These are phyloP conservation scores for Calonectria ilicicola DNA, from an alignment of 2,329 filamentous ascomycete species.

Conservation along the genomic window DNA sequence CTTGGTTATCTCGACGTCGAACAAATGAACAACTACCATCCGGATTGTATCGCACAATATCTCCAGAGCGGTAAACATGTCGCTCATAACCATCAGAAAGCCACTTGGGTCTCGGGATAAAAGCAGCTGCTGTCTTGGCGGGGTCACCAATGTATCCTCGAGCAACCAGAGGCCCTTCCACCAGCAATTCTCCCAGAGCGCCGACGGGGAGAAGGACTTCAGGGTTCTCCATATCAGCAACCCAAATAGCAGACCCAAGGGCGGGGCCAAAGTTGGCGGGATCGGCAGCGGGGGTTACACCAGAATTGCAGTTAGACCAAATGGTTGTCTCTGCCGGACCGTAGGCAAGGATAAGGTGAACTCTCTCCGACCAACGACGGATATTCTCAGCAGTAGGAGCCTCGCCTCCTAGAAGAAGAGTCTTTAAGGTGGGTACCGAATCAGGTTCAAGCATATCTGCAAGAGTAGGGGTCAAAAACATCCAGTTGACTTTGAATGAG, in stretches of 20 bases:
- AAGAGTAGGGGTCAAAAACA: not conserved
- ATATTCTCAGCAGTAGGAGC: not conserved
- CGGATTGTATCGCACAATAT: constrained; percentile 56
- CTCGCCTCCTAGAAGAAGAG: not conserved
- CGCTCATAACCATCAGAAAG: not conserved
- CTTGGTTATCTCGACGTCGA: constrained; percentile 67
- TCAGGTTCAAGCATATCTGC: constrained; percentile 1
- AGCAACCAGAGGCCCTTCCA: constrained; percentile 37
- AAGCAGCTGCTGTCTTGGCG: not conserved
- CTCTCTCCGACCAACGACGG: not conserved
- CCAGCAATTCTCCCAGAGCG: constrained; percentile 3
- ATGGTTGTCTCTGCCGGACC: not conserved
- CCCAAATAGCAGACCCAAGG: not conserved
- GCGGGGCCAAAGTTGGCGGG: not conserved
- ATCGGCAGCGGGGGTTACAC: not conserved
- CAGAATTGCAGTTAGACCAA: not conserved
- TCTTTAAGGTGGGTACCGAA: not conserved
- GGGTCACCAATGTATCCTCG: constrained; percentile 29
- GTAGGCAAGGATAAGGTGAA: not conserved
- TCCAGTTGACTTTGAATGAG: not conserved
- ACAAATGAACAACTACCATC: constrained; percentile 57
- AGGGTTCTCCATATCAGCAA: not conserved
- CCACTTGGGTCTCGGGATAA: not conserved
- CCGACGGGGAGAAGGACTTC: not conserved
- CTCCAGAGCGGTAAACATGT: constrained; percentile 58